Conservation (phyloP, 2,329 filamentous ascomycete genomes). For the Xylaria sp. region DNA sequence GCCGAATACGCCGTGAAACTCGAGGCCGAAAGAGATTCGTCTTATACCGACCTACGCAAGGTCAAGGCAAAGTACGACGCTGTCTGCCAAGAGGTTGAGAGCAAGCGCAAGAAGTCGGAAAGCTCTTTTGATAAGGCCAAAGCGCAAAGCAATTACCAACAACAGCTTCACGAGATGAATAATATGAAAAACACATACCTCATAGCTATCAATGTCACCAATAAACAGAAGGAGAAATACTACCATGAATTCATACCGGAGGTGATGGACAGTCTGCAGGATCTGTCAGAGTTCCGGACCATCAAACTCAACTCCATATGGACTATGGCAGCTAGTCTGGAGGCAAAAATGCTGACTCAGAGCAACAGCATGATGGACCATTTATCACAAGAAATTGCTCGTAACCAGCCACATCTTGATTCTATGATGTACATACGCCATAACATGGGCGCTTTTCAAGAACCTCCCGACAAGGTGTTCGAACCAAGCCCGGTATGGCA, state of each 20-base stretch:
- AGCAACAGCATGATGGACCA: slow-evolving; percentile 78
- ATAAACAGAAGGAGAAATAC: slow-evolving; percentile 97
- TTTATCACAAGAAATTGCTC: slow-evolving; percentile 81
- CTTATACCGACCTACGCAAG: slow-evolving; percentile 88
- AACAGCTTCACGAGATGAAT: slow-evolving; percentile 94
- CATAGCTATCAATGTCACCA: slow-evolving; percentile 94
- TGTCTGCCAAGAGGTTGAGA: slow-evolving; percentile 93
- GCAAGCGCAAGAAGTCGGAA: slow-evolving; percentile 92
- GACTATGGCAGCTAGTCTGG: slow-evolving; percentile 81
- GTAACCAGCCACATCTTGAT: slow-evolving; percentile 89
- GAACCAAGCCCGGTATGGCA: slow-evolving; percentile 98
- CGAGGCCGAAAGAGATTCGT: slow-evolving; percentile 86
- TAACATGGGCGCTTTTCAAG: slow-evolving; percentile 83
- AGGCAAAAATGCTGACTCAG: slow-evolving; percentile 79
- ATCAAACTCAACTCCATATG: slow-evolving; percentile 86
- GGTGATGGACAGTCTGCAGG: slow-evolving; percentile 90
- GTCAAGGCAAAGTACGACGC: slow-evolving; percentile 92
- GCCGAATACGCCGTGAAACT: slow-evolving; percentile 88
- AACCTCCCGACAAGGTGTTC: slow-evolving; percentile 85
- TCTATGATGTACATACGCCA: slow-evolving; percentile 98
- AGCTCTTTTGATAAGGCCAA: slow-evolving; percentile 94
- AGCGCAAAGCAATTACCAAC: slow-evolving; percentile 89
- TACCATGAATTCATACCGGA: slow-evolving; percentile 98
- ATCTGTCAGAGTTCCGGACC: slow-evolving; percentile 89
- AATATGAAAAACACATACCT: slow-evolving; percentile 99